Evolutionary conservation across 1,284 basidiomycete genomes (phyloP).

Genomic region (Cutaneotrichosporon mucoides): DNA sequence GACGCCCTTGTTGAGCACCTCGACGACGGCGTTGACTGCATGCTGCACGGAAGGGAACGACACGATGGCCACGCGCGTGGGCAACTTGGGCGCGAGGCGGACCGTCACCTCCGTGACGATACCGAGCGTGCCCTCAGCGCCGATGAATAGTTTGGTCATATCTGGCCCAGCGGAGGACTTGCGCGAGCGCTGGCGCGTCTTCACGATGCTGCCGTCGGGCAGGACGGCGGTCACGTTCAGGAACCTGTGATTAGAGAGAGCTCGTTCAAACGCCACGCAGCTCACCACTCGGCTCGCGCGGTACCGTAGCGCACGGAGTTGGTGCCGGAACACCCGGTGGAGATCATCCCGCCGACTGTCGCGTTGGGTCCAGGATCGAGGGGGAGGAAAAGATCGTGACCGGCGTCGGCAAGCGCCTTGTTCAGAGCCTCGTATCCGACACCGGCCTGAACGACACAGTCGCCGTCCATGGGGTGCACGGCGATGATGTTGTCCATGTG

Average conservation of each 20-base stretch:
- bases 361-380: constrained; percentile 61
- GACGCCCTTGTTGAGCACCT: constrained; percentile 58
- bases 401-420: constrained; percentile 62
- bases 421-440: constrained; percentile 80
- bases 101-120: constrained; percentile 87
- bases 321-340: constrained; percentile 62
- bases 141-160: constrained; percentile 82
- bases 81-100: constrained; percentile 68
- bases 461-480: constrained; percentile 62
- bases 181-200: constrained; percentile 73
- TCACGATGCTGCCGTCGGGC: constrained; percentile 83
- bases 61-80: constrained; percentile 56
- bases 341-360: constrained; percentile 88
- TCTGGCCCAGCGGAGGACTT: constrained; percentile 91
- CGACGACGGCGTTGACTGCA: constrained; percentile 61
- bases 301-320: constrained; percentile 85
- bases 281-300: constrained; percentile 71
- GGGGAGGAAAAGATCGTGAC: constrained; percentile 78
- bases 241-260: constrained; percentile 6
- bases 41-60: constrained; percentile 51
- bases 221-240: constrained; percentile 66
- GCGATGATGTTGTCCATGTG: constrained; percentile 74
- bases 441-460: constrained; percentile 75
- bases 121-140: constrained; percentile 87
- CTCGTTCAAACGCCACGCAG: too few relatives aligned